phyloP scores from a whole-genome alignment of 1,139 yeast species.

The Pichia sp. region DNA sequence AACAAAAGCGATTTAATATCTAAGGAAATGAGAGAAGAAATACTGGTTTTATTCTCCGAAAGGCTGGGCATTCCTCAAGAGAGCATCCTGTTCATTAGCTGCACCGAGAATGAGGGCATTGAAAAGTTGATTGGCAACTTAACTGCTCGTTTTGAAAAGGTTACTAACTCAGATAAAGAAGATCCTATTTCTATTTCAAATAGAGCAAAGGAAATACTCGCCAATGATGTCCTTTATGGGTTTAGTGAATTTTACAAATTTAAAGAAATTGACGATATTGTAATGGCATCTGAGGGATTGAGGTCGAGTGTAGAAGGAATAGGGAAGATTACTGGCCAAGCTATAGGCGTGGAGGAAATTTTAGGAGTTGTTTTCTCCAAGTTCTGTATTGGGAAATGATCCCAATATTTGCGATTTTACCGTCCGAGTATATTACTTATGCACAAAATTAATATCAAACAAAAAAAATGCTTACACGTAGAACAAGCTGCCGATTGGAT shows the following conservation, averaged over 20 bases:
- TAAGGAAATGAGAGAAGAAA: slow-evolving; percentile 21
- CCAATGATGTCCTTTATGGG: slow-evolving; percentile 70
- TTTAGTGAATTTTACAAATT: slow-evolving; percentile 54
- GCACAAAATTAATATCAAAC: not conserved
- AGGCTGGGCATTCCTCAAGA: slow-evolving; percentile 20
- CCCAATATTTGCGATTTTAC: no score
- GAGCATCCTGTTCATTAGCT: slow-evolving; percentile 50
- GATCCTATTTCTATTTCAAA: slow-evolving; percentile 70
- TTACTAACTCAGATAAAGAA: slow-evolving; percentile 45
- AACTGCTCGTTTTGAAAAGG: slow-evolving; percentile 42
- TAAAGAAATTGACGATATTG: slow-evolving; percentile 61
- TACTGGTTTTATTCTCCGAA: slow-evolving; percentile 28
- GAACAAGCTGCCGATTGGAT: not conserved
- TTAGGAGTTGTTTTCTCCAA: slow-evolving; percentile 86
- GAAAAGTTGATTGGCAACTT: slow-evolving; percentile 38
- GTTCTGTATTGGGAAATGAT: slow-evolving; percentile 88
- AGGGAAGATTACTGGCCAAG: slow-evolving; percentile 86
- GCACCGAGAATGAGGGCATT: slow-evolving; percentile 53
- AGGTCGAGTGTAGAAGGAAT: slow-evolving; percentile 77
- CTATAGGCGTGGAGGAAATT: slow-evolving; percentile 86
- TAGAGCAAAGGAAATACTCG: slow-evolving; percentile 68
- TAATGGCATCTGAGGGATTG: slow-evolving; percentile 75
- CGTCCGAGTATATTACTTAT: no score
- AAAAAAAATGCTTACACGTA: not conserved
- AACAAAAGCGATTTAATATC: slow-evolving; percentile 59